Conservation (phyloP, 2,329 filamentous ascomycete species). For the Tolypocladium tropicale region DNA sequence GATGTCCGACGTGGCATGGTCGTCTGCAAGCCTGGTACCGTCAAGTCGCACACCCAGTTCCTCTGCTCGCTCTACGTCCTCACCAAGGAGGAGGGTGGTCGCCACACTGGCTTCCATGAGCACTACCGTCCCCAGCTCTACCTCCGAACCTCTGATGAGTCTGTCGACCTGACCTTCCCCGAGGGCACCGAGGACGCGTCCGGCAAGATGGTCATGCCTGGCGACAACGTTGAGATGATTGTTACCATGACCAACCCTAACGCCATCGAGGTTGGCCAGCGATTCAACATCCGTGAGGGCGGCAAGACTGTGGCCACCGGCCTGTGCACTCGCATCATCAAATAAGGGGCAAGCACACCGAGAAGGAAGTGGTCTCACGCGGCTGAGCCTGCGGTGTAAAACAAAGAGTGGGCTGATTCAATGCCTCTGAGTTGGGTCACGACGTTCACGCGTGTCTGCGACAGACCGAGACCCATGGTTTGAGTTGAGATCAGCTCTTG, state of each 20-base stretch:
- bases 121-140: constrained; percentile 98
- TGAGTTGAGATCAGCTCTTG: constrained; percentile 22
- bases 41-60: constrained; percentile 86
- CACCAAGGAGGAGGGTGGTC: constrained; percentile 94
- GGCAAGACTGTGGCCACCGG: constrained; percentile 81
- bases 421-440: constrained; percentile 4
- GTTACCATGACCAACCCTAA: constrained; percentile 76
- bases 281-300: constrained; percentile 97
- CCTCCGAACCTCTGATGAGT: constrained; percentile 82
- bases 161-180: constrained; percentile 72
- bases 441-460: constrained; percentile 4
- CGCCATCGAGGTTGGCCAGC: constrained; percentile 82
- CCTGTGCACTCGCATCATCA: constrained; percentile 63
- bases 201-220: constrained; percentile 86
- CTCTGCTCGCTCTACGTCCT: constrained; percentile 93
- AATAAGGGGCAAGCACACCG: constrained; percentile 27
- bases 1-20: constrained; percentile 95
- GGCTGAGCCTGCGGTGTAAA: not conserved
- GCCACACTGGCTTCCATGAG: constrained; percentile 88
- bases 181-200: constrained; percentile 65
- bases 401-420: constrained; percentile 1
- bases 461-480: constrained; percentile 11
- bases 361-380: not conserved
- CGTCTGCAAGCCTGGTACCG: constrained; percentile 68
- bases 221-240: constrained; percentile 98